These are phyloP conservation scores for Pseudofabraea citricarpa DNA, from an alignment of 2,329 filamentous ascomycete genomes.

Conservation along the genomic window DNA sequence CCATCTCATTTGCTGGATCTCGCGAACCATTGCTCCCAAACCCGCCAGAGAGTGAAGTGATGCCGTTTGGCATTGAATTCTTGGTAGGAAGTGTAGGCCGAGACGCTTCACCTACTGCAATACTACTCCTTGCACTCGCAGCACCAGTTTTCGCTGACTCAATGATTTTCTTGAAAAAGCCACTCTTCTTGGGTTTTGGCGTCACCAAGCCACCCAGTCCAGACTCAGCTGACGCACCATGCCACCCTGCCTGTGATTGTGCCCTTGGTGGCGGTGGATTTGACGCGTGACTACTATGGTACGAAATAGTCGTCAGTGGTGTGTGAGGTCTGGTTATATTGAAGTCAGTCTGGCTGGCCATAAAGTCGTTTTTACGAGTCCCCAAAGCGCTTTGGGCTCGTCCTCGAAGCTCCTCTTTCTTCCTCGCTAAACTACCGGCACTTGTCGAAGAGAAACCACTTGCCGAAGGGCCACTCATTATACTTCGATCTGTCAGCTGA, in stretches of 20 bases:
- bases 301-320: constrained; percentile 75
- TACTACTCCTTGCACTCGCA: constrained; percentile 80
- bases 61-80: constrained; percentile 16
- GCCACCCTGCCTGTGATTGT: constrained; percentile 62
- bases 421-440: constrained; percentile 84
- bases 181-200: constrained; percentile 76
- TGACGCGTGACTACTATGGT: constrained; percentile 78
- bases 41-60: constrained; percentile 51
- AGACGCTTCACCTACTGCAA: constrained; percentile 56
- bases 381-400: constrained; percentile 63
- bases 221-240: constrained; percentile 51
- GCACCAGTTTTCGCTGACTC: constrained; percentile 93
- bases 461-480: constrained; percentile 93
- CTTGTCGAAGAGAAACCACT: constrained; percentile 91
- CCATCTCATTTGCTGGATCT: constrained; percentile 65
- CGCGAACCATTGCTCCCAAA: constrained; percentile 27
- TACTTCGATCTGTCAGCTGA: constrained; percentile 72
- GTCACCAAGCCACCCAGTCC: constrained; percentile 71
- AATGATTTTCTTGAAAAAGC: constrained; percentile 93
- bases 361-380: constrained; percentile 42
- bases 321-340: constrained; percentile 54
- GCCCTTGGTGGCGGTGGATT: constrained; percentile 41
- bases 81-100: constrained; percentile 26
- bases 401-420: constrained; percentile 45
- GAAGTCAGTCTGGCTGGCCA: constrained; percentile 22